These are phyloP conservation scores for Omphalea diandra DNA, from an alignment of 441 rosid species.

Conservation along the genomic window DNA sequence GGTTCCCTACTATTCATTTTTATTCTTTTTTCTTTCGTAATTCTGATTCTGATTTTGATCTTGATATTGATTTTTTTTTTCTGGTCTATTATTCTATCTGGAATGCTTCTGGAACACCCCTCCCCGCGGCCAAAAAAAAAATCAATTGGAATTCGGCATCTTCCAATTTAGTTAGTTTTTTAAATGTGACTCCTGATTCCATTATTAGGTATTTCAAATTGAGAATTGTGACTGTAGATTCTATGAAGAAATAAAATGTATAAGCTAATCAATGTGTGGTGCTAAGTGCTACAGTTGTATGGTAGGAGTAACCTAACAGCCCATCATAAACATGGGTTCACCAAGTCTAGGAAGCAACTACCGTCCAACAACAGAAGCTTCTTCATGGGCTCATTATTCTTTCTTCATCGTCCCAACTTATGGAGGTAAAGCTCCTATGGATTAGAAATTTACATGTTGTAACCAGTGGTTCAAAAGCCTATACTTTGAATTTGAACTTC, in stretches of 20 bases:
- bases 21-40: background rate
- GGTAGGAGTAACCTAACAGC: background rate
- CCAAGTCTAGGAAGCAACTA: background rate
- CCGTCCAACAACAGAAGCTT: background rate
- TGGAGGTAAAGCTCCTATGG: background rate
- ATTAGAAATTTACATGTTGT: background rate
- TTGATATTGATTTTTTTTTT: too few relatives aligned
- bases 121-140: too few relatives aligned
- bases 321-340: background rate
- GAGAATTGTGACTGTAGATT: background rate
- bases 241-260: background rate
- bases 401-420: background rate
- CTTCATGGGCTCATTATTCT: background rate
- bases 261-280: background rate
- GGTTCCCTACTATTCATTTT: constrained; percentile 38
- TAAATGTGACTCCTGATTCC: background rate
- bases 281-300: background rate
- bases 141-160: too few relatives aligned
- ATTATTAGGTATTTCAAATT: constrained; percentile 1
- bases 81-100: too few relatives aligned
- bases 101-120: too few relatives aligned
- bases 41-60: background rate
- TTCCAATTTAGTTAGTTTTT: background rate
- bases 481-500: background rate
- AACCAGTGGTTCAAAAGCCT: background rate